A percentile compares a stretch with the other conserved stretches of the same genome.
Conservation (phyloP, 2,329 filamentous ascomycete species). For the Tolypocladium guangdongense region DNA sequence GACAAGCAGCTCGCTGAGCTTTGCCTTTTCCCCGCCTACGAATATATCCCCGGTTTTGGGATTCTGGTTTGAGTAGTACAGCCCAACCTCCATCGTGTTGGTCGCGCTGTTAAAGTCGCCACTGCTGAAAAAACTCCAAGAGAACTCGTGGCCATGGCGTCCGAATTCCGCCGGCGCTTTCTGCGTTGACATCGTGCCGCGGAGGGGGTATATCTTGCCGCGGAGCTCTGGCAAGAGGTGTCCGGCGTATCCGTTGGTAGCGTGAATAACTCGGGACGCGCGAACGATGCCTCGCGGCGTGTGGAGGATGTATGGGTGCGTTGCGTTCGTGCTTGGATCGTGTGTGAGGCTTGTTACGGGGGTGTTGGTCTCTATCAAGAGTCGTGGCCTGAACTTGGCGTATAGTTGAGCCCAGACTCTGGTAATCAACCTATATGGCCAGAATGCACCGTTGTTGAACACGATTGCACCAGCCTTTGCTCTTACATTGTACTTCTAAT, state of each 20-base stretch:
- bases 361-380: constrained; percentile 27
- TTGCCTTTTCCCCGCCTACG: constrained; percentile 37
- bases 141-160: constrained; percentile 17
- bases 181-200: constrained; percentile 38
- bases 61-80: constrained; percentile 15
- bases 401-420: constrained; percentile 27
- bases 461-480: constrained; percentile 17
- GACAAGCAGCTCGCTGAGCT: constrained; percentile 26
- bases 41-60: constrained; percentile 30
- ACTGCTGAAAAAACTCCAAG: constrained; percentile 36
- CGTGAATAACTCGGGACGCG: constrained; percentile 40
- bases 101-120: constrained; percentile 34
- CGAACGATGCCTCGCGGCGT: constrained; percentile 34
- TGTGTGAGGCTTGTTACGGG: constrained; percentile 13
- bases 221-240: constrained; percentile 37
- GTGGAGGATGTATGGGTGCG: constrained; percentile 25
- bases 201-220: constrained; percentile 29
- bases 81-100: constrained; percentile 20
- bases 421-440: constrained; percentile 36
- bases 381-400: constrained; percentile 10
- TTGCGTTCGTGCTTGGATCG: constrained; percentile 5
- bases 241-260: constrained; percentile 41
- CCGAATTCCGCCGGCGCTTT: constrained; percentile 21
- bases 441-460: constrained; percentile 28
- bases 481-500: constrained; percentile 12